Base-by-base conservation (phyloP, 169 alveolate species). In the Plasmodium fragile region DNA sequence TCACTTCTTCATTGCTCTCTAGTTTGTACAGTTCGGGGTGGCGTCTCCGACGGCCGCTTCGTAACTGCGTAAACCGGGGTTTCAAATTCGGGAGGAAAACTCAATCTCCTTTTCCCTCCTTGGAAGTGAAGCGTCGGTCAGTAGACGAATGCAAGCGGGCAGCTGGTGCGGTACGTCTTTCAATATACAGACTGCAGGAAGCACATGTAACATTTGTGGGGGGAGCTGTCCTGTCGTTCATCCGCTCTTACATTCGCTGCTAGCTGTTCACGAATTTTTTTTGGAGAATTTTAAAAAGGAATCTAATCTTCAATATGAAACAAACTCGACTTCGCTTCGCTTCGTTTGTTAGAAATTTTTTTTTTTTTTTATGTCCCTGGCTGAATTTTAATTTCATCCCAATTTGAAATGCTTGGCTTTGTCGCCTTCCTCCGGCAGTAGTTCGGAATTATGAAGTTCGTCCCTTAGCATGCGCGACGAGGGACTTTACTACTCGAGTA, bases 241-340 rank as follows among this genome's bases (percentile, higher is more conserved):
- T 65, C n/a, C 41, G 36, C 36, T 22, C 32, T 65, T 65, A 65
- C 75, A 4, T 65, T 18, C 4, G n/a, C 75, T 65, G 30, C 36
- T 22, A 4, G 3, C n/a, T 28, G n/a, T 65, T 65, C 75, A 65
- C 36, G 36, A 65, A 65, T 65, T 65, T 18, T 65, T 65, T 65
- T 65, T 65, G 75, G 25, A 65, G 30, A 8, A 28, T 65, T 65
- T 65, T 65, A 65, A 18, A 65, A 65, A 18, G 32, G n/a, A 65
- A 65, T 65, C n/a, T 65, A 65, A 65, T 65, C 36, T 65, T 39
- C 75, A 65, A 65, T 65, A 65, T 65, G 36, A 65, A 65, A 28
- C 75, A 18, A 65, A 65, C 75, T 65, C n/a, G 6, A 65, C 75
- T 65, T 65, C 75, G 41, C 25, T 25, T 65, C 13, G n/a, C 28